Evolutionary conservation across 805 yeast genomes (phyloP).

Genomic region (Ogataea angusta): DNA sequence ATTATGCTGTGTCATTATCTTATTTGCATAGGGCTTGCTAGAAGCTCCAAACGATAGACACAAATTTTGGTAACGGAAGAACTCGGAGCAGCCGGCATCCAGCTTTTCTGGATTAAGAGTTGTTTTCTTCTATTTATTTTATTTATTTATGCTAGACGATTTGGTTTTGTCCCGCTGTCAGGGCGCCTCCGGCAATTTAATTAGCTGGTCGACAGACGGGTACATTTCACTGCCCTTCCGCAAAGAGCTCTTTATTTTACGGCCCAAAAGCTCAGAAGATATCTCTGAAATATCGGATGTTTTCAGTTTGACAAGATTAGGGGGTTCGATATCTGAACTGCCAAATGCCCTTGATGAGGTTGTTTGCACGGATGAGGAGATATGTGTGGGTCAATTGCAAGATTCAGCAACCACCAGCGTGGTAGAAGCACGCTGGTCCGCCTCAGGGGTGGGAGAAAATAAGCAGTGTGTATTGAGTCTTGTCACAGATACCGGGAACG

Average conservation of each 20-base stretch:
- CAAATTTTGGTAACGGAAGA: no score
- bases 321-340: slow-evolving; percentile 14
- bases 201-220: slow-evolving; percentile 22
- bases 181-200: slow-evolving; percentile 5
- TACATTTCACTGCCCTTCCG: slow-evolving; percentile 14
- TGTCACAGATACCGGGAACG: slow-evolving; percentile 20
- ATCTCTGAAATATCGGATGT: slow-evolving; percentile 13
- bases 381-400: slow-evolving; percentile 19
- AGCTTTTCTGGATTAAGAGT: no score
- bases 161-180: slow-evolving; percentile 11
- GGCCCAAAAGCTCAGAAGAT: slow-evolving; percentile 12
- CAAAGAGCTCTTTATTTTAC: slow-evolving; percentile 15
- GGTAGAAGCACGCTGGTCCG: slow-evolving; percentile 22
- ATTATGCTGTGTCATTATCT: no score
- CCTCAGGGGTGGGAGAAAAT: slow-evolving; percentile 17
- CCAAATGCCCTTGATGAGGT: slow-evolving; percentile 14
- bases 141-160: slow-evolving; percentile 16
- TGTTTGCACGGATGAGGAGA: slow-evolving; percentile 16
- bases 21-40: no score
- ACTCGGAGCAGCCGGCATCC: no score
- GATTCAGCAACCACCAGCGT: slow-evolving; percentile 12
- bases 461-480: slow-evolving; percentile 15
- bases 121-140: slow-evolving; percentile 1
- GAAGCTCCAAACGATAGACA: no score
- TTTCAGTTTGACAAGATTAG: slow-evolving; percentile 11